Conservation (phyloP, 257 asterid genomes). For the Apocynum venetum region DNA sequence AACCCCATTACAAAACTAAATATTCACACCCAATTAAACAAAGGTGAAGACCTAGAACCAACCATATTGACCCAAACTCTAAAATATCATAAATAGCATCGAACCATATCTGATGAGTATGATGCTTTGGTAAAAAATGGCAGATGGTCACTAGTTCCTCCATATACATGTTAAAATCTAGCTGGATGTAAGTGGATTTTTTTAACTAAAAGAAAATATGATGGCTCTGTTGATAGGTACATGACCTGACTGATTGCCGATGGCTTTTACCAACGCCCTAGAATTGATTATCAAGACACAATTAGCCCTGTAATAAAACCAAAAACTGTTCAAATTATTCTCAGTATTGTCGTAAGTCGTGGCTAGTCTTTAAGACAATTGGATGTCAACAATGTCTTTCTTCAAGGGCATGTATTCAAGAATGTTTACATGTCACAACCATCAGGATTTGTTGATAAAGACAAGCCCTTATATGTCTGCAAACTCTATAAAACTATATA, state of each 20-base stretch:
- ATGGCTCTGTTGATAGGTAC: not conserved
- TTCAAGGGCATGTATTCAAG: not conserved
- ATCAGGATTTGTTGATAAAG: not conserved
- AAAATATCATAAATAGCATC: not conserved
- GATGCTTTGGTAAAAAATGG: not conserved
- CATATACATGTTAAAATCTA: not conserved
- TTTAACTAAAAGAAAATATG: not conserved
- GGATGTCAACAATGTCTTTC: not conserved
- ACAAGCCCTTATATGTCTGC: not conserved
- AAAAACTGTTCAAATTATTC: not conserved
- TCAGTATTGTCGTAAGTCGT: not conserved
- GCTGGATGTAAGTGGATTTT: conserved; percentile 3
- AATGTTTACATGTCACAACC: not conserved
- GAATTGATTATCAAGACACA: not conserved
- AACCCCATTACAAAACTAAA: not conserved
- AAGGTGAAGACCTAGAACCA: not conserved
- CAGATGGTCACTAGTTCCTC: not conserved
- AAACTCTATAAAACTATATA: not conserved
- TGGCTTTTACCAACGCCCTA: not conserved
- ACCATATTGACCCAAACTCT: not conserved
- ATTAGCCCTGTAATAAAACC: not conserved
- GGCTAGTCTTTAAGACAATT: not conserved
- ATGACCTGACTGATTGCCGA: not conserved
- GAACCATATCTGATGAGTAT: not conserved
- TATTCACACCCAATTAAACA: not conserved